Conservation (phyloP, 2,329 filamentous ascomycete species). For the Fusarium circinatum region DNA sequence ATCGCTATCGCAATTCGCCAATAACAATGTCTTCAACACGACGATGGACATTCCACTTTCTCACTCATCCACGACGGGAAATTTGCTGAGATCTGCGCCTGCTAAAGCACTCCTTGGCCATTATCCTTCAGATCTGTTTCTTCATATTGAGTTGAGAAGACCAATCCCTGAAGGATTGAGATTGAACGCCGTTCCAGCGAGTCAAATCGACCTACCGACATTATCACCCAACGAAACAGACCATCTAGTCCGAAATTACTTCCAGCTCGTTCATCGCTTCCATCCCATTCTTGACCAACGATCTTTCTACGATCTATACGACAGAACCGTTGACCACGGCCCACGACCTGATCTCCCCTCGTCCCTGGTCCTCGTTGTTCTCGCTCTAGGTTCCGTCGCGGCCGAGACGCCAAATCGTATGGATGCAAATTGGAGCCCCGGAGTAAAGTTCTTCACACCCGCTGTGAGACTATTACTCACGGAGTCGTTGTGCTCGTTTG, state of each 20-base stretch:
- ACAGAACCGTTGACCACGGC: constrained; percentile 1
- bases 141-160: constrained; percentile 28
- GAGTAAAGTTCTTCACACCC: constrained; percentile 21
- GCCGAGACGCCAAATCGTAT: constrained; percentile 19
- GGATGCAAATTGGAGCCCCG: constrained; percentile 25
- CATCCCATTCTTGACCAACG: constrained; percentile 29
- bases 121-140: constrained; percentile 31
- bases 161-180: constrained; percentile 14
- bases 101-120: constrained; percentile 22
- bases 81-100: constrained; percentile 23
- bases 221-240: constrained; percentile 21
- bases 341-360: constrained; percentile 19
- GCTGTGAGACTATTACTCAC: constrained; percentile 21
- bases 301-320: constrained; percentile 12
- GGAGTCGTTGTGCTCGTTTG: constrained; percentile 30
- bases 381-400: constrained; percentile 22
- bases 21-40: constrained; percentile 36
- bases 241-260: constrained; percentile 18
- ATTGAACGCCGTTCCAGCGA: constrained; percentile 15
- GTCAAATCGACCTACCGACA: constrained; percentile 17
- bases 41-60: constrained; percentile 36
- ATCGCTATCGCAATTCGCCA: constrained; percentile 27
- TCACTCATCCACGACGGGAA: constrained; percentile 31
- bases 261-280: constrained; percentile 28
- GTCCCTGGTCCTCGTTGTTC: constrained; percentile 14